Evolutionary conservation across 306 rosid genomes (phyloP), one percentile per base, ranked within the genome.

Genomic region (Glycyrrhiza uralensis): DNA sequence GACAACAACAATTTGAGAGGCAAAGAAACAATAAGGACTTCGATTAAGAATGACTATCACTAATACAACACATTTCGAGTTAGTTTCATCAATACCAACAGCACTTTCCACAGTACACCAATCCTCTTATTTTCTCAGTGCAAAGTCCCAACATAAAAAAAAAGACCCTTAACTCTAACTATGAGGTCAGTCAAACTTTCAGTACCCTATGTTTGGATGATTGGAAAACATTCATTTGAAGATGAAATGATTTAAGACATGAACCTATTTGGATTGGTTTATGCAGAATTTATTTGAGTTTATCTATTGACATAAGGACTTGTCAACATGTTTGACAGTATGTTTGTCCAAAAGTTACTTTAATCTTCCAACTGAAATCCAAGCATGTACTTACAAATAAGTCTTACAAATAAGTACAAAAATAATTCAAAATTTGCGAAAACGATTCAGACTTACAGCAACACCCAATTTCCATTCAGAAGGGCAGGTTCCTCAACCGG

Each of bases 381-480:
- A n/a, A n/a, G n/a, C n/a, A n/a, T n/a, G n/a, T n/a, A n/a, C n/a
- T n/a, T n/a, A n/a, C n/a, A n/a, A n/a, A n/a, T n/a, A n/a, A n/a
- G n/a, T n/a, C n/a, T n/a, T n/a, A n/a, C n/a, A n/a, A n/a, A n/a
- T n/a, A n/a, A n/a, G n/a, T n/a, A n/a, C n/a, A n/a, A n/a, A 17
- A 23, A 19, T 5, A 23, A 66, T 12, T 66, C 14, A 22, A 2
- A n/a, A n/a, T 11, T 14, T 24, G 47, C 29, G n/a, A 42, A 50
- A 54, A 74, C 4, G 38, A 65, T 45, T 57, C 17, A 66, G 22
- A 86, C 96, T 91, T 83, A 94, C 97, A 94, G 81, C 89, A 94
- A 86, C 7, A 94, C 72, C 99, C 99, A 94, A 75, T 81, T 84
- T 52, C 99, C 99, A 75, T 86, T 79, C 7, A 94, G 91, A 76